Conservation (phyloP, 805 yeast genomes). For the Starmerella scarabaei region DNA sequence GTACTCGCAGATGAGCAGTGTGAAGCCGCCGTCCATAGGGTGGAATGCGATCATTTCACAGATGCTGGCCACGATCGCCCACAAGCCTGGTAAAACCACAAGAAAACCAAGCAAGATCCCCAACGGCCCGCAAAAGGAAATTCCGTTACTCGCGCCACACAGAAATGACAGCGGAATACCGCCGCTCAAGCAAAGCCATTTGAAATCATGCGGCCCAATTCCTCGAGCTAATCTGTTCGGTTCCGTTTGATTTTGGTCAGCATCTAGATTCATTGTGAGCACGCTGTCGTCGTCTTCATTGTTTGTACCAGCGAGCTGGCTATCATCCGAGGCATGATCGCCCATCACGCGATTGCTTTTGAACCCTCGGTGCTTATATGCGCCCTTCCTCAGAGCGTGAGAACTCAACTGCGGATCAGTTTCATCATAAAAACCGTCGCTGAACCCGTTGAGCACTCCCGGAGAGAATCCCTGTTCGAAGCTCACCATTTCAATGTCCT, state of each 20-base stretch:
- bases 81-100: constrained; percentile 6
- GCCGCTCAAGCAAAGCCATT: constrained; percentile 13
- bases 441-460: not conserved
- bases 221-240: constrained; percentile 6
- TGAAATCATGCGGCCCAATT: constrained; percentile 10
- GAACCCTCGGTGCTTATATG: not conserved
- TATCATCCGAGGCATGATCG: not conserved
- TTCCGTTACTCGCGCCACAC: constrained; percentile 6
- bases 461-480: not conserved
- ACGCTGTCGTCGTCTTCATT: constrained; percentile 20
- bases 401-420: not conserved
- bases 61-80: constrained; percentile 15
- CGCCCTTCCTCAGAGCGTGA: not conserved
- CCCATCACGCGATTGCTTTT: not conserved
- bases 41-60: constrained; percentile 41
- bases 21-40: constrained; percentile 52
- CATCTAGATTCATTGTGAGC: constrained; percentile 23
- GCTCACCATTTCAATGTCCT: not conserved
- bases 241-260: not conserved
- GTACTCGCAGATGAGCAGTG: constrained; percentile 46
- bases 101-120: constrained; percentile 12
- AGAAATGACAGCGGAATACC: constrained; percentile 11
- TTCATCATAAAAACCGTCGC: constrained; percentile 5
- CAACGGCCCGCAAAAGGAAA: constrained; percentile 15
- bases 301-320: constrained; percentile 4